Conservation (phyloP, 2,329 filamentous ascomycete genomes). For the Paecilomyces fulvus region DNA sequence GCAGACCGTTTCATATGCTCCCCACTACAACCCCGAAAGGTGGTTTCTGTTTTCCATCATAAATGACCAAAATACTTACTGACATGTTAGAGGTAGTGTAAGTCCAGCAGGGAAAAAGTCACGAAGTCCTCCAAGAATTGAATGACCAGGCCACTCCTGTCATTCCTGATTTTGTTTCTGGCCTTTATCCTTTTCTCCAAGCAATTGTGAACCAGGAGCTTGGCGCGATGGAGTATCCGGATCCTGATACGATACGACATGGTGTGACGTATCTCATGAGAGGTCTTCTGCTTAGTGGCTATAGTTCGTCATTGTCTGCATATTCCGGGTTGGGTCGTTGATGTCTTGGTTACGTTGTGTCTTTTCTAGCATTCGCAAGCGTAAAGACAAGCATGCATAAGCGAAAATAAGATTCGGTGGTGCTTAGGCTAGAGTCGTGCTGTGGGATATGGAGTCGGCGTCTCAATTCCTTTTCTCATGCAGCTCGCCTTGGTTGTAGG, state of each 20-base stretch:
- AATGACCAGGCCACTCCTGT: slow-evolving; percentile 1
- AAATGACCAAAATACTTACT: not conserved
- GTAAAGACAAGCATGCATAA: not conserved
- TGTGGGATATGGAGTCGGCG: not conserved
- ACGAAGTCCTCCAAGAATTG: slow-evolving; percentile 5
- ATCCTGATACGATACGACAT: not conserved
- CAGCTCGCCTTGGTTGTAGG: not conserved
- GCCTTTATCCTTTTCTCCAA: not conserved
- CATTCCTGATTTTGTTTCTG: not conserved
- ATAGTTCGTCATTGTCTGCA: not conserved
- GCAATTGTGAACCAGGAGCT: not conserved
- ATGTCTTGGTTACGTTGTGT: not conserved
- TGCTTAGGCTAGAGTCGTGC: not conserved
- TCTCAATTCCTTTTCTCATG: not conserved
- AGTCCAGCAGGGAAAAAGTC: slow-evolving; percentile 4
- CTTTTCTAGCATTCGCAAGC: not conserved
- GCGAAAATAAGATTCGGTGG: not conserved
- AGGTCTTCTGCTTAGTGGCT: not conserved
- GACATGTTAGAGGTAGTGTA: not conserved
- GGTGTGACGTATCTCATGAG: not conserved
- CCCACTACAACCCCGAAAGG: too few species aligned
- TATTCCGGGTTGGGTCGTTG: not conserved
- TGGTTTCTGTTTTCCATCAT: not conserved
- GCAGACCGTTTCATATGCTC: not conserved
- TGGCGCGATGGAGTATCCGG: not conserved